Conservation (phyloP, 345 rosid genomes). For the sweet orange (Citrus sinensis) region DNA sequence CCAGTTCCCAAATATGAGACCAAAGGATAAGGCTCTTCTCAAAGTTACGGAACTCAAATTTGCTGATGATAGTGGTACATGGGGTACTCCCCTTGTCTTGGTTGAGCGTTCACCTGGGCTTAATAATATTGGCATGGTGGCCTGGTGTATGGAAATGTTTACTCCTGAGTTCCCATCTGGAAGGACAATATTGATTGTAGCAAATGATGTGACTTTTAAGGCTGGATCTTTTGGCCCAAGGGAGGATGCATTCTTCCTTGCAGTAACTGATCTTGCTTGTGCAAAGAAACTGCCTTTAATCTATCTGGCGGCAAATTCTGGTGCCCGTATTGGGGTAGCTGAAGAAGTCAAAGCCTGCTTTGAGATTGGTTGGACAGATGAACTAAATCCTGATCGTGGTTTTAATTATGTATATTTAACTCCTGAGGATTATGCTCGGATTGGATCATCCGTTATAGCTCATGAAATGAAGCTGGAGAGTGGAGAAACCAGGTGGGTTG, state of each 20-base stretch:
- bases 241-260: constrained; percentile 96
- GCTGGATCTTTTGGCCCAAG: constrained; percentile 98
- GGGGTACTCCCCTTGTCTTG: constrained; percentile 68
- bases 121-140: constrained; percentile 96
- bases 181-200: constrained; percentile 69
- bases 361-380: constrained; percentile 95
- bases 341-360: constrained; percentile 93
- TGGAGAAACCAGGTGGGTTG: constrained; percentile 91
- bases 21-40: constrained; percentile 47
- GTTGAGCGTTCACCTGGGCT: constrained; percentile 68
- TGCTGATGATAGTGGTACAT: constrained; percentile 56
- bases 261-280: constrained; percentile 94
- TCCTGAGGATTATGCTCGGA: constrained; percentile 66
- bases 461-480: constrained; percentile 71
- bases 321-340: constrained; percentile 96
- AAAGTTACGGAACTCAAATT: constrained; percentile 78
- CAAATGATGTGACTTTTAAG: constrained; percentile 95
- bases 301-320: constrained; percentile 98
- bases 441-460: constrained; percentile 79
- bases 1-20: constrained; percentile 44
- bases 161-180: constrained; percentile 98
- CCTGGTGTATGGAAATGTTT: constrained; percentile 88
- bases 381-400: constrained; percentile 80
- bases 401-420: constrained; percentile 85
- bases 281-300: constrained; percentile 80